phyloP scores from a whole-genome alignment of 2,329 filamentous ascomycete genomes.

The Xylariaceae sp. region DNA sequence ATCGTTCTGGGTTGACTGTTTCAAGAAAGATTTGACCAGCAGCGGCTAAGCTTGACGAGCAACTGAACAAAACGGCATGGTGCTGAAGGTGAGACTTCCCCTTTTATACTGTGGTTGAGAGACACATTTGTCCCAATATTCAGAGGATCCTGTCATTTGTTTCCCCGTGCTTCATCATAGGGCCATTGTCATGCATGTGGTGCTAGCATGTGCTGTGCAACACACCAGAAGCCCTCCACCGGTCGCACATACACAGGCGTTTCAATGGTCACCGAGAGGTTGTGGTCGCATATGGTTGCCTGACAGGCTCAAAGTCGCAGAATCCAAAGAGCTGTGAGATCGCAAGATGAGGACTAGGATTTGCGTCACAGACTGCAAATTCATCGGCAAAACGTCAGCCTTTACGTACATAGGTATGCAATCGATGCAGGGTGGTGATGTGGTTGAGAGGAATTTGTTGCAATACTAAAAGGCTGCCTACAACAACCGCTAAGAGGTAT shows the following conservation, averaged over 20 bases:
- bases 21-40: not conserved
- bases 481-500: no score
- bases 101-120: no score
- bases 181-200: slow-evolving; percentile 3
- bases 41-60: not conserved
- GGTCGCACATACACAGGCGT: no score
- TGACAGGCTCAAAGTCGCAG: not conserved
- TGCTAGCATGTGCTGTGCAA: slow-evolving; percentile 9
- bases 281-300: slow-evolving; percentile 1
- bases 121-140: no score
- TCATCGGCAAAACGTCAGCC: slow-evolving; percentile 13
- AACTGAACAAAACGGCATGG: no score
- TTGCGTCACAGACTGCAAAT: not conserved
- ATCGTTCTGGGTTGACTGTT: not conserved
- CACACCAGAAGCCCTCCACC: not conserved
- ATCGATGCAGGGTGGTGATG: not conserved
- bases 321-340: slow-evolving; percentile 4
- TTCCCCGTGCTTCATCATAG: not conserved
- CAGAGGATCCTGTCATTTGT: no score
- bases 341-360: not conserved
- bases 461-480: no score
- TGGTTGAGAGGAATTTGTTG: not conserved
- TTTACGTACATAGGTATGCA: slow-evolving; percentile 14
- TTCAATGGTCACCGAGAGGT: no score
- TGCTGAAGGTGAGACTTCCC: no score